Conservation (phyloP, 306 rosid genomes). For the Cicer yamashitae region DNA sequence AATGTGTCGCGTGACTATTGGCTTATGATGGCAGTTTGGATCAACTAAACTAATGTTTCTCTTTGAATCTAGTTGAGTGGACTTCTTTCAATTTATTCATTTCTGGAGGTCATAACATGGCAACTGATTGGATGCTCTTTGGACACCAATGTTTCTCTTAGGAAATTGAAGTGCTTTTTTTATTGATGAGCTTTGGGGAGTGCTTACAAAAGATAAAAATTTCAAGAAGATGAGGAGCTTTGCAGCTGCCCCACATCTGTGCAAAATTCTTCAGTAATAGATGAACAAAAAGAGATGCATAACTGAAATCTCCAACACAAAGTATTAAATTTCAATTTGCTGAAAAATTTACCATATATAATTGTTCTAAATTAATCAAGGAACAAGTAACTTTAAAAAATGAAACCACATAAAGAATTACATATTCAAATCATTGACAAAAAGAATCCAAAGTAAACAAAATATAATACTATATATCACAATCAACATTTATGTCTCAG, state of each 20-base stretch:
- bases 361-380: slow-evolving; percentile 27
- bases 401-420: slow-evolving; percentile 25
- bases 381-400: slow-evolving; percentile 5
- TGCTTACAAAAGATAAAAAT: too few relatives aligned
- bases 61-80: too few relatives aligned
- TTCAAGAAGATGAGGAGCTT: too few relatives aligned
- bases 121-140: too few relatives aligned
- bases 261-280: neutral
- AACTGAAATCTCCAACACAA: slow-evolving; percentile 6
- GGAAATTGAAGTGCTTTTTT: too few relatives aligned
- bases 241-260: slow-evolving; percentile 3
- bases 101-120: too few relatives aligned
- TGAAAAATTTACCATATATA: slow-evolving; percentile 16
- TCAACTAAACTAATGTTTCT: too few relatives aligned
- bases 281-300: slow-evolving; percentile 19
- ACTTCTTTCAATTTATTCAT: too few relatives aligned
- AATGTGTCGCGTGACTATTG: too few relatives aligned
- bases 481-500: neutral
- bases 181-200: too few relatives aligned
- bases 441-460: slow-evolving; percentile 26
- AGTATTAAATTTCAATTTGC: slow-evolving; percentile 23
- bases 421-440: slow-evolving; percentile 19
- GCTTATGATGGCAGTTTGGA: too few relatives aligned
- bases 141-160: too few relatives aligned
- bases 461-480: neutral